Evolutionary conservation across 2,329 filamentous ascomycete genomes (phyloP).

Genomic region (Stachybotrys chlorohalonatus): DNA sequence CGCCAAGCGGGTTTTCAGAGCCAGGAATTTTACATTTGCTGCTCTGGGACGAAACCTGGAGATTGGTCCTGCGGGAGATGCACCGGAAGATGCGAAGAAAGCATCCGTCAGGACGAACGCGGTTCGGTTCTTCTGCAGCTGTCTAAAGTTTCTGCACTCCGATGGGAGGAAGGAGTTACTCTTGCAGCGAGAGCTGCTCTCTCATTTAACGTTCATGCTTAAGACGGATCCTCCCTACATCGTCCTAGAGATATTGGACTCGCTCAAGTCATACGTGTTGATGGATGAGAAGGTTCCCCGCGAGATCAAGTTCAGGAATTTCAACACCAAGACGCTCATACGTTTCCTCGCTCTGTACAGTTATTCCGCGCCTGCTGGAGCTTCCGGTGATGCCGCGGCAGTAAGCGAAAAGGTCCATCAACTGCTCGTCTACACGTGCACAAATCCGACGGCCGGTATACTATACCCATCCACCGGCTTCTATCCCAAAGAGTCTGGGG

Average conservation of each 20-base stretch:
- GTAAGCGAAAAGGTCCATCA: slow-evolving; percentile 64
- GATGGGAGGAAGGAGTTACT: slow-evolving; percentile 76
- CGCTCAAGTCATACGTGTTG: slow-evolving; percentile 62
- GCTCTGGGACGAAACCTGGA: slow-evolving; percentile 73
- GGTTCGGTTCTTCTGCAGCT: slow-evolving; percentile 69
- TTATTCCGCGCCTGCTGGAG: slow-evolving; percentile 38
- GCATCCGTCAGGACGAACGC: slow-evolving; percentile 79
- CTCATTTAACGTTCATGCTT: slow-evolving; percentile 71
- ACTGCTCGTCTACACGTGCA: slow-evolving; percentile 69
- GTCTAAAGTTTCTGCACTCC: slow-evolving; percentile 68
- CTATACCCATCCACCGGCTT: slow-evolving; percentile 71
- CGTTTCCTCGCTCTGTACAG: slow-evolving; percentile 65
- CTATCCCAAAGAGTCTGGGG: slow-evolving; percentile 66
- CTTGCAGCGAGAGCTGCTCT: slow-evolving; percentile 70
- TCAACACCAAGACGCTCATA: slow-evolving; percentile 66
- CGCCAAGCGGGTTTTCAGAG: slow-evolving; percentile 68
- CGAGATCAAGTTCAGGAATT: slow-evolving; percentile 63
- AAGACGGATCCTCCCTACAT: slow-evolving; percentile 69
- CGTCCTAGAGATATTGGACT: slow-evolving; percentile 64
- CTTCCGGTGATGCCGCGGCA: slow-evolving; percentile 31
- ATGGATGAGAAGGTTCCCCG: slow-evolving; percentile 65
- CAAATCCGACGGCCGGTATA: slow-evolving; percentile 61
- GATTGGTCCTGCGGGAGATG: slow-evolving; percentile 50
- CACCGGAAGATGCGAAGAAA: slow-evolving; percentile 53
- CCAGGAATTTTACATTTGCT: slow-evolving; percentile 70